Base-by-base conservation (phyloP, 345 rosid genomes). In the Bruguiera gymnorhiza region DNA sequence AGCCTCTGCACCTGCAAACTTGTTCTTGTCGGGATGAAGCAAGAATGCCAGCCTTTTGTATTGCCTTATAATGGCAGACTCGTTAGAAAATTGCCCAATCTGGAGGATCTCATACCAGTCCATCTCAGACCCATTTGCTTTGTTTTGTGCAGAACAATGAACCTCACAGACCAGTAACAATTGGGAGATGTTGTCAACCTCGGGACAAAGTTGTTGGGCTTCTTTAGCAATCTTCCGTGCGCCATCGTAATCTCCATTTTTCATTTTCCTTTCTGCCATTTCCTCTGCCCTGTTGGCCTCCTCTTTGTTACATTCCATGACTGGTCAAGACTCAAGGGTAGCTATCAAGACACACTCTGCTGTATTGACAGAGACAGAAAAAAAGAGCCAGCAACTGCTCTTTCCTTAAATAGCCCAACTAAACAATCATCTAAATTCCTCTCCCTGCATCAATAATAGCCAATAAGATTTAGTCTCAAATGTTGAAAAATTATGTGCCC, bases 1-100 rank as follows among this genome's bases (percentile, higher is more conserved):
- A 68, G 96, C 80, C 78, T 94, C 99, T 0, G 97, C 91, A 48
- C 99, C 99, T 29, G 87, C 20, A 66, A 87, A 87, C 73, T 88
- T 86, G 72, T 94, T 94, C 77, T 89, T 94, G 65, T 94, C 97
- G 0, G 98, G 98, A 85, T 94, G 99, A 69, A 94, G 93, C 50
- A 81, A 79, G 73, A 94, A 81, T 0, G 93, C 93, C 29, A 89
- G 86, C 85, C 88, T 94, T 81, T 83, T 87, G 75, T 83, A 89
- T 58, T 94, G 99, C 84, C 87, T 89, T 89, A 80, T 89, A 80
- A 94, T 83, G 15, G 80, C 78, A 37, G 62, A 72, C 55, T 83
- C 92, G 62, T 85, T 93, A 39, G 86, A 80, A 2, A 76, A 73
- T 50, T 53, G 82, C 69, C 79, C 89, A 57, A 84, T 72, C 75